Conservation (phyloP, 345 rosid species). For the Hypericum perforatum region DNA sequence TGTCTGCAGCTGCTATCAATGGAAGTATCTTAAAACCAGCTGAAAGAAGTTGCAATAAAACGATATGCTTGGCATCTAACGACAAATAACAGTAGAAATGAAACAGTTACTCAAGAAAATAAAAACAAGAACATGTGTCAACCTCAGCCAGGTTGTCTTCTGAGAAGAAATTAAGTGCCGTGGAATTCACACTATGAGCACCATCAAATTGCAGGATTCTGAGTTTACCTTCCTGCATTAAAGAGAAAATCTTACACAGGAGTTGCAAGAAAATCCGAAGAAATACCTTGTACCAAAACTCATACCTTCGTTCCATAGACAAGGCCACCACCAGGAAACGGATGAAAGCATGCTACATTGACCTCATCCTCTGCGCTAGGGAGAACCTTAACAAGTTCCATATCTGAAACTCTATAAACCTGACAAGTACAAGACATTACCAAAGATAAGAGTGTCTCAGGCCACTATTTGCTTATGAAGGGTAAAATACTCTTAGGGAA, state of each 20-base stretch:
- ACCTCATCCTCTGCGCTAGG: conserved; percentile 92
- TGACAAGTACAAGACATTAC: conserved; percentile 16
- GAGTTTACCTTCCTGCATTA: conserved; percentile 73
- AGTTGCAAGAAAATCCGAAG: not conserved
- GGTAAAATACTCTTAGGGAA: not conserved
- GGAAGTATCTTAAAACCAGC: too few relatives aligned
- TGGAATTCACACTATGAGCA: conserved; percentile 16
- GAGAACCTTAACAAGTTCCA: conserved; percentile 81
- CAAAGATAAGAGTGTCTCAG: too few relatives aligned
- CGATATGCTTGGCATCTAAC: too few relatives aligned
- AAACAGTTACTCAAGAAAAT: too few relatives aligned
- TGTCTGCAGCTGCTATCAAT: too few relatives aligned
- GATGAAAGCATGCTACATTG: conserved; percentile 86
- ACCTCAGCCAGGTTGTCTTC: not conserved
- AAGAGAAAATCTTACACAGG: not conserved
- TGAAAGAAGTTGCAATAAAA: too few relatives aligned
- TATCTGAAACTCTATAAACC: conserved; percentile 79
- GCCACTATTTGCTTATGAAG: too few relatives aligned
- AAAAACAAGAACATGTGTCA: too few relatives aligned
- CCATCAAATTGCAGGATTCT: conserved; percentile 56
- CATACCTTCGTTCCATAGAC: conserved; percentile 78
- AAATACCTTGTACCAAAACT: not conserved
- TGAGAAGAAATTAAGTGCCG: not conserved
- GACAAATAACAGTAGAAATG: too few relatives aligned
- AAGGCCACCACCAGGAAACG: conserved; percentile 77